Evolutionary conservation across 352 stramenopile genomes (phyloP), one percentile per base, ranked within the genome.

Genomic region (Hyaloperonospora arabidopsidis): DNA sequence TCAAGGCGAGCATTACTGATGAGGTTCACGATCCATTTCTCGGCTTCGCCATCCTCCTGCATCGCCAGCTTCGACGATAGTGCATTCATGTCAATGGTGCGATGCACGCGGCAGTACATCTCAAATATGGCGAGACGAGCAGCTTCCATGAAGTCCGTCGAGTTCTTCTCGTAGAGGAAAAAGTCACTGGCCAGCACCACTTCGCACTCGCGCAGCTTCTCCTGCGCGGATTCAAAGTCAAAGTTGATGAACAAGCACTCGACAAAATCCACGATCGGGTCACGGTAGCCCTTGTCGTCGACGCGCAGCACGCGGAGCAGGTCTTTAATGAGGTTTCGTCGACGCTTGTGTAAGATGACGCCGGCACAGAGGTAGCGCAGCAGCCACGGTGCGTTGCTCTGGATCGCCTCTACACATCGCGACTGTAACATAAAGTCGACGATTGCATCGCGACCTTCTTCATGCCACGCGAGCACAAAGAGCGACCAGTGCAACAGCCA

Each of bases 11-110:
- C 94, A 70, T 97, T 97, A 50, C 95, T 84, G 68, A 99, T 99
- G 48, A 99, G 71, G 79, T 99, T 97, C 21, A 99, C 97, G 71
- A 99, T 98, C 96, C 96, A 99, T 64, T 96, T 95, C 74, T 99
- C 97, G 11, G 97, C 95, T 48, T 97, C 88, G n/a, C 92, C 84
- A 54, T 95, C 77, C 61, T 98, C 86, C 34, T 88, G 76, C 89
- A 98, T 98, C 34, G 89, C 93, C 54, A 98, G 79, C 79, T 98
- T 97, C 23, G 93, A 86, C 40, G 95, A 96, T 58, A 99, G 79
- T 62, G 93, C 94, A 54, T 87, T 87, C 65, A 98, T 97, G 80
- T 99, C 95, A 72, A 99, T 98, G 72, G 97, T 98, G 67, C 97
- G 86, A 82, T 99, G 96, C 64, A 99, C 98, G 49, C 96, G 86